phyloP scores from a whole-genome alignment of 768 basidiomycete genomes.

The Arthromyces matolae region DNA sequence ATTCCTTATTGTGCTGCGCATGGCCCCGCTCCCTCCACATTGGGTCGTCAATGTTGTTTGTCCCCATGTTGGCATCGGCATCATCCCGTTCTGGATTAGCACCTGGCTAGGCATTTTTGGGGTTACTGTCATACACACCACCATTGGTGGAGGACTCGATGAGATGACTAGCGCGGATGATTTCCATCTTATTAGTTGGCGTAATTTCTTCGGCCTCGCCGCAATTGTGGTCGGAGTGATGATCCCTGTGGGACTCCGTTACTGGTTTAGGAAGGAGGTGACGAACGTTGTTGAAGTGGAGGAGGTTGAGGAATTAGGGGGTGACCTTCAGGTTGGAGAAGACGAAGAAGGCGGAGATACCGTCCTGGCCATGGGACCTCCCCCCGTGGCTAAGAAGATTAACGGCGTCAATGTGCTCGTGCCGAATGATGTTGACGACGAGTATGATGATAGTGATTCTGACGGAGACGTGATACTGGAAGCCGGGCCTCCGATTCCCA shows the following conservation, averaged over 20 bases:
- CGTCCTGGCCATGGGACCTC: constrained; percentile 57
- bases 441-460: constrained; percentile 42
- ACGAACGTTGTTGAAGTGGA: constrained; percentile 36
- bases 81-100: constrained; percentile 84
- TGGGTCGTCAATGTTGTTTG: constrained; percentile 95
- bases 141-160: constrained; percentile 89
- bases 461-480: constrained; percentile 75
- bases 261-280: constrained; percentile 71
- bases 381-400: constrained; percentile 37
- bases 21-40: constrained; percentile 92
- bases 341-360: constrained; percentile 36
- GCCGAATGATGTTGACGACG: constrained; percentile 32
- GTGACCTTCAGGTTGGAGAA: constrained; percentile 17
- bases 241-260: constrained; percentile 87
- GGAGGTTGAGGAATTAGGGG: constrained; percentile 23
- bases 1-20: constrained; percentile 91
- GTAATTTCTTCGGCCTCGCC: constrained; percentile 80
- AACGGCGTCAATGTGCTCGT: constrained; percentile 28
- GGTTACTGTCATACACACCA: constrained; percentile 90
- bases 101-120: constrained; percentile 91
- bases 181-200: constrained; percentile 90
- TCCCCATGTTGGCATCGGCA: constrained; percentile 86
- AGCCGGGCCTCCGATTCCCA: constrained; percentile 56
- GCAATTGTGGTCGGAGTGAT: constrained; percentile 89
- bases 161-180: constrained; percentile 93